These are phyloP conservation scores for Solanum corneliomulleri DNA, from an alignment of 257 asterid genomes.

Conservation along the genomic window DNA sequence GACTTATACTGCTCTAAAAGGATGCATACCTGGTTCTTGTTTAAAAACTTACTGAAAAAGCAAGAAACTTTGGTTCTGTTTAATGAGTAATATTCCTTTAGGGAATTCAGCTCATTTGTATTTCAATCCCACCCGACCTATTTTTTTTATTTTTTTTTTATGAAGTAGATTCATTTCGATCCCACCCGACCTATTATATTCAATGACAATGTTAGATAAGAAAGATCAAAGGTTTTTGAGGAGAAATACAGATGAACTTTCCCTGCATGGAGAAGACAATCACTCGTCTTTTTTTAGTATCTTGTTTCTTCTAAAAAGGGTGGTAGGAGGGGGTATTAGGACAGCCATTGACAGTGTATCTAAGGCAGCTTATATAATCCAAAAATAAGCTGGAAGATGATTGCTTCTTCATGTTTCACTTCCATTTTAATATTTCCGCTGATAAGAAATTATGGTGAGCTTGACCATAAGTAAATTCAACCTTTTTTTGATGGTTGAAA, in stretches of 20 bases:
- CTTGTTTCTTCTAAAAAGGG: not conserved
- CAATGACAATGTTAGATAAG: not conserved
- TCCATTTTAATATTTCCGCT: not conserved
- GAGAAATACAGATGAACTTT: not conserved
- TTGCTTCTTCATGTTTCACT: not conserved
- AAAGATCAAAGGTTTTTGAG: not conserved
- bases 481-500: not conserved
- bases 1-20: not conserved
- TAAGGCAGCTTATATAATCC: not conserved
- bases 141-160: no score
- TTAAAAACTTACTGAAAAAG: not conserved
- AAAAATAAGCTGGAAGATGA: not conserved
- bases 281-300: not conserved
- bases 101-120: not conserved
- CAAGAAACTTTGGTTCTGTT: not conserved
- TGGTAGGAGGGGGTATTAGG: not conserved
- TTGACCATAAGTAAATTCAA: not conserved
- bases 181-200: not conserved
- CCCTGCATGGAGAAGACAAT: not conserved
- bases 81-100: not conserved
- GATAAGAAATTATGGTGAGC: not conserved
- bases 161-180: not conserved
- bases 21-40: not conserved
- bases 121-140: not conserved
- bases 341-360: not conserved